Evolutionary conservation across 2,329 filamentous ascomycete species (phyloP).

Genomic region (Niveomyces coronatus): DNA sequence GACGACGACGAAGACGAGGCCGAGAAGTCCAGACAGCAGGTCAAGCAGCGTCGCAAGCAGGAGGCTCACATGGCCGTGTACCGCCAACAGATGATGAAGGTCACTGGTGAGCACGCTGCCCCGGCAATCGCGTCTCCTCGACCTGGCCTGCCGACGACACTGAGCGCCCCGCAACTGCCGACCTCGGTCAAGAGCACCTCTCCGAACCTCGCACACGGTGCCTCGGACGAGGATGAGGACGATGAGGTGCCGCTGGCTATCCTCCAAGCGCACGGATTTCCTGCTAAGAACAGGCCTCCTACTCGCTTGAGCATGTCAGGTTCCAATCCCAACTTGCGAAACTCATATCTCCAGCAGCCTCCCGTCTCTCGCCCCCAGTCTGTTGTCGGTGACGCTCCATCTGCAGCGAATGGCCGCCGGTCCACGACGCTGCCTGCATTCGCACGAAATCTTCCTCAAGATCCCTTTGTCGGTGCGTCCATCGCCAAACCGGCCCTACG

Average conservation of each 20-base stretch:
- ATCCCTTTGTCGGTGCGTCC: constrained; percentile 74
- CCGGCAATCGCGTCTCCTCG: constrained; percentile 28
- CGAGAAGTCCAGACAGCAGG: constrained; percentile 62
- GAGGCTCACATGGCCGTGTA: constrained; percentile 86
- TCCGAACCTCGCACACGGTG: constrained; percentile 44
- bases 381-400: constrained; percentile 39
- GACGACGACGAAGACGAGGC: constrained; percentile 70
- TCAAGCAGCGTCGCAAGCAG: constrained; percentile 73
- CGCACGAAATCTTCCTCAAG: constrained; percentile 69
- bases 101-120: constrained; percentile 60
- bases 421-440: constrained; percentile 60
- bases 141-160: constrained; percentile 44
- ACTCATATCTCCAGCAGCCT: constrained; percentile 57
- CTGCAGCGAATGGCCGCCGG: constrained; percentile 18
- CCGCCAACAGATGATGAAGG: constrained; percentile 93
- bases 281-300: constrained; percentile 65
- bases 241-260: constrained; percentile 83
- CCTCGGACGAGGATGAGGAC: constrained; percentile 78
- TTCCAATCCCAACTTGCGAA: constrained; percentile 56
- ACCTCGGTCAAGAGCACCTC: constrained; percentile 26
- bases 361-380: constrained; percentile 30
- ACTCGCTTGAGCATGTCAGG: constrained; percentile 52
- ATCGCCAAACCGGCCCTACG: constrained; percentile 62
- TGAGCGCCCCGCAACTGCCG: constrained; percentile 52
- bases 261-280: constrained; percentile 80